Evolutionary conservation across 106 monocot genomes (phyloP).

Genomic region (Iris macrosiphon): DNA sequence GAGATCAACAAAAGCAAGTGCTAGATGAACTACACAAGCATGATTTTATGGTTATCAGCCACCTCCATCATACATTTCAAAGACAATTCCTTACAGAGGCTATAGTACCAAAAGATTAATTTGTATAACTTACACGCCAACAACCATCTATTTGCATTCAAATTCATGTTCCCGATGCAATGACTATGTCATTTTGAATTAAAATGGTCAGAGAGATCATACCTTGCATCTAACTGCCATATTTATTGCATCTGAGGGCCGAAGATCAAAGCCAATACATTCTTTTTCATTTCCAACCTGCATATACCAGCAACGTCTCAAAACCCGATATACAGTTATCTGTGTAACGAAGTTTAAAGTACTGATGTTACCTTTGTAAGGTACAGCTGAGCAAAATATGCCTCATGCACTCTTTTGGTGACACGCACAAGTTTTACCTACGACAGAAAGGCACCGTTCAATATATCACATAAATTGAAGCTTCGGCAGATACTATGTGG

Average conservation of each 20-base stretch:
- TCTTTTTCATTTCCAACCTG: slow-evolving; percentile 70
- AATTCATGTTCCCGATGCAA: neutral
- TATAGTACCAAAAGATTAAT: neutral
- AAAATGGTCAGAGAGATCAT: neutral
- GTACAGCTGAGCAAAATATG: slow-evolving; percentile 84
- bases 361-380: slow-evolving; percentile 47
- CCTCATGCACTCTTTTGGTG: slow-evolving; percentile 85
- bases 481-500: neutral
- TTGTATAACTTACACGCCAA: too few relatives aligned
- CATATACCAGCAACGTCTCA: slow-evolving; percentile 1
- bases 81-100: neutral
- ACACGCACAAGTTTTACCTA: slow-evolving; percentile 85
- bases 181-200: neutral
- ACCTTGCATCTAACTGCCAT: slow-evolving; percentile 92
- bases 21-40: neutral
- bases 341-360: neutral
- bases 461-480: neutral
- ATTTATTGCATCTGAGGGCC: slow-evolving; percentile 95
- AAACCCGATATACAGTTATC: neutral
- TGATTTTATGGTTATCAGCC: neutral
- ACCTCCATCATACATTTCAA: neutral
- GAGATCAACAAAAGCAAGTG: too few relatives aligned
- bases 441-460: neutral
- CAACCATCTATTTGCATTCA: neutral
- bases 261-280: slow-evolving; percentile 58